Base-by-base conservation (phyloP, 495 filamentous ascomycete species). In the Apodospora peruviana region DNA sequence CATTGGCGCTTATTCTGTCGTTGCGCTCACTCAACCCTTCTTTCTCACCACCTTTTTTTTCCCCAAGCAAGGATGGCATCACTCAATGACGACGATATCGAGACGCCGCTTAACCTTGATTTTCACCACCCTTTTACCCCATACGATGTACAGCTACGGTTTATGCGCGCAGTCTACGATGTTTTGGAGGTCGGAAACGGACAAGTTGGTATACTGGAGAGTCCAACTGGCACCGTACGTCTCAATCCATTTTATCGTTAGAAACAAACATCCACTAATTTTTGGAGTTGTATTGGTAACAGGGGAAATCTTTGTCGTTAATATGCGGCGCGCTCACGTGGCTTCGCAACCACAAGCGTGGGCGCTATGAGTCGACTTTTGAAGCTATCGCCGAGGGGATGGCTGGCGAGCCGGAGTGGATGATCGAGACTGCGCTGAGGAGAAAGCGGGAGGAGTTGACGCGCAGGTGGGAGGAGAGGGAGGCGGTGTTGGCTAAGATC, bases 221-320 rank as follows among this genome's bases (percentile, higher is more conserved):
- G 88, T 47, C 93, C 93, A 38, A 97, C 93, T 49, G 93, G 79
- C 20, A 83, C 79, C 11, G 81, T 82, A 69, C 41, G 72, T 62
- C 23, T 12, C 18, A 12, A 5, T 12, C 19, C 35, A 19, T 40
- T 42, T 14, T 12, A 14, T 29, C 16, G 57, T n/a, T 38, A 24
- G 2, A 18, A 29, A 23, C 37, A 19, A 41, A 17, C n/a, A 43
- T 14, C 43, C 11, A 22, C 10, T 5, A 38, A 7, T 14, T 4
- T 5, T 11, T 0, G 39, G 12, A 22, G 14, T n/a, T 22, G 19
- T 4, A 5, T 16, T 11, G 16, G 12, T 42, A 21, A 12, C 48
- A 91, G 84, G 91, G 93, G n/a, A 98, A 98, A 81, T 96, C 94
- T 2, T 65, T 98, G 16, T 97, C 93, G 59, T 72, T 98, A 18